Percentiles rank a stretch among this genome's conserved stretches.
Evolutionary conservation across 108 stramenopile species (phyloP).

Genomic region (Fragilaria crotonensis): DNA sequence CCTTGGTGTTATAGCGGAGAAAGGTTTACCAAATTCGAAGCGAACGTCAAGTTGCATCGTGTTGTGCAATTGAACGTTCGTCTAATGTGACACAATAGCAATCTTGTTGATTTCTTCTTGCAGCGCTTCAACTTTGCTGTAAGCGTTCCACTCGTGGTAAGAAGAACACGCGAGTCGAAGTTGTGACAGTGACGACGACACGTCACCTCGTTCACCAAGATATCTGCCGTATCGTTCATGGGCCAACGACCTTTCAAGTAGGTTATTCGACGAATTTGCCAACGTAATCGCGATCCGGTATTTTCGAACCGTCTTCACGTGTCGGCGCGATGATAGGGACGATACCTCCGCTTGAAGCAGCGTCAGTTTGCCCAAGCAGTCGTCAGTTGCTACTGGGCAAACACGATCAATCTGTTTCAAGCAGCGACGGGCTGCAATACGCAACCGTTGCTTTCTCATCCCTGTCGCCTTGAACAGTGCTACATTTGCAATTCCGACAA

Average conservation of each 20-base stretch:
- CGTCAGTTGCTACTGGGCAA: not conserved
- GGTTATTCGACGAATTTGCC: not conserved
- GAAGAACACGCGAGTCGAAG: not conserved
- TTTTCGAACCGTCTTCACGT: not conserved
- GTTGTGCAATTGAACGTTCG: no score
- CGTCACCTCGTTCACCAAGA: not conserved
- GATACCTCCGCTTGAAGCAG: not conserved
- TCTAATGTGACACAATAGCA: no score
- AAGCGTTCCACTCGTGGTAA: not conserved
- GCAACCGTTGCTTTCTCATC: not conserved
- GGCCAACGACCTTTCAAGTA: not conserved
- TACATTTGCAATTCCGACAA: not conserved
- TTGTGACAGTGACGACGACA: not conserved
- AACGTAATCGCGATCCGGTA: not conserved
- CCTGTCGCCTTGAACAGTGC: not conserved
- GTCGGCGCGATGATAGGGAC: not conserved
- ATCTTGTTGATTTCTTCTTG: not conserved
- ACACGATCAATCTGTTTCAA: not conserved
- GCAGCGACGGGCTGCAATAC: not conserved
- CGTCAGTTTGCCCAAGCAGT: not conserved
- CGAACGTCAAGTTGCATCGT: no score
- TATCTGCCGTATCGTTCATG: not conserved
- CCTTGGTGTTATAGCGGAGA: conserved; percentile 36
- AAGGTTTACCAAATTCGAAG: no score
- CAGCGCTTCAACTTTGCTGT: not conserved